Percentiles rank a stretch among this genome's conserved stretches.
Conservation (phyloP, 2,329 filamentous ascomycete genomes). For the Gremmenia infestans region DNA sequence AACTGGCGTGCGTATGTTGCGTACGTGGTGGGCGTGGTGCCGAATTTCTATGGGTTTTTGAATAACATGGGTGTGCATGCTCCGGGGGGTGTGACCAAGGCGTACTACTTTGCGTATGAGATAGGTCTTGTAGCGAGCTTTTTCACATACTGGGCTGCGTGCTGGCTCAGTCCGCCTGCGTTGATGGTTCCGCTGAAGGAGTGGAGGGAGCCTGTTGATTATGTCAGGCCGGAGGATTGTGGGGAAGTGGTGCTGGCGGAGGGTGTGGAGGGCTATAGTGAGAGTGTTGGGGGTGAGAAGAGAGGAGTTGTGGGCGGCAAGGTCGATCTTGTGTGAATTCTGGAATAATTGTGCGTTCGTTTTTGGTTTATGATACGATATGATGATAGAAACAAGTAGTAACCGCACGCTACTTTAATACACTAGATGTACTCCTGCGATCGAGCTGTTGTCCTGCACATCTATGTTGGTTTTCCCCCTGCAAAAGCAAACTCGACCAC, state of each 20-base stretch:
- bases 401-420: too few species aligned
- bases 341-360: too few species aligned
- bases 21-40: slow-evolving; percentile 34
- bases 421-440: too few species aligned
- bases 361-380: too few species aligned
- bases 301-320: background rate
- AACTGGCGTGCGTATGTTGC: slow-evolving; percentile 33
- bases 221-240: slow-evolving; percentile 28
- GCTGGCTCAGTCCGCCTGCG: slow-evolving; percentile 15
- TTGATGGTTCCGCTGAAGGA: slow-evolving; percentile 16
- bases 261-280: slow-evolving; percentile 6
- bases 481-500: too few species aligned
- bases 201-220: slow-evolving; percentile 36
- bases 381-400: too few species aligned
- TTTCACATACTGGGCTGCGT: slow-evolving; percentile 24
- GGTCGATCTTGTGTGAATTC: too few species aligned
- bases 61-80: slow-evolving; percentile 36
- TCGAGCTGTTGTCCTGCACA: too few species aligned
- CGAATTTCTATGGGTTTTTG: slow-evolving; percentile 39
- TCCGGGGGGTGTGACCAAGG: slow-evolving; percentile 34
- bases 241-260: slow-evolving; percentile 5
- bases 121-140: slow-evolving; percentile 45
- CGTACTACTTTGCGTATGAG: slow-evolving; percentile 53
- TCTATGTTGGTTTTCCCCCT: too few species aligned
- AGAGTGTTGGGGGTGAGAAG: slow-evolving; percentile 5